Evolutionary conservation across 768 basidiomycete species (phyloP).

Genomic region (Cystobasidium tubakii): DNA sequence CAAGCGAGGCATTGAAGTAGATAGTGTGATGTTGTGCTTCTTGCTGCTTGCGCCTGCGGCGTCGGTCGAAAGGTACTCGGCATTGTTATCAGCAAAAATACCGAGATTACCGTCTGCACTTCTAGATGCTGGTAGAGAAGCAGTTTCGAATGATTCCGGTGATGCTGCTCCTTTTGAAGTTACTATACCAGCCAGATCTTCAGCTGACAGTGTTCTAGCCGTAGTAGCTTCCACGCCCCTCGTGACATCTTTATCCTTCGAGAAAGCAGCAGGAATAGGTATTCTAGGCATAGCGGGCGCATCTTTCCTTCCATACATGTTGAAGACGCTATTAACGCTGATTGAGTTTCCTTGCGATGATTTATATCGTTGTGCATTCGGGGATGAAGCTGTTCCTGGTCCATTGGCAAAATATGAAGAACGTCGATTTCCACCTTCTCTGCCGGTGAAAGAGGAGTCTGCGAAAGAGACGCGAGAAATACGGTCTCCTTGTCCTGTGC

Average conservation of each 20-base stretch:
- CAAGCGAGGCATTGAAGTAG: conserved; percentile 25
- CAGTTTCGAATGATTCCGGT: conserved; percentile 6
- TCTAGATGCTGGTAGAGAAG: background rate
- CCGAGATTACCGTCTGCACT: conserved; percentile 10
- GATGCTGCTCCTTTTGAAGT: background rate
- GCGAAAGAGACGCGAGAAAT: conserved; percentile 11
- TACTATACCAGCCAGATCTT: conserved; percentile 12
- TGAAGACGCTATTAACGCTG: background rate
- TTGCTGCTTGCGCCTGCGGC: background rate
- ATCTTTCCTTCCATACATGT: background rate
- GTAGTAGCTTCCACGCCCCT: background rate
- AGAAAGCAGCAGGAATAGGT: conserved; percentile 3
- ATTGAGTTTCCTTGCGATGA: conserved; percentile 4
- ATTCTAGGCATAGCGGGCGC: conserved; percentile 13
- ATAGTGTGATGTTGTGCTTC: conserved; percentile 33
- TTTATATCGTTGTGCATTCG: conserved; percentile 16
- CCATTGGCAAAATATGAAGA: conserved; percentile 25
- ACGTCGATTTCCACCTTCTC: conserved; percentile 2
- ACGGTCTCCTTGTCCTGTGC: conserved; percentile 1
- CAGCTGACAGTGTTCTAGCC: background rate
- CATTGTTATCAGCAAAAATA: background rate
- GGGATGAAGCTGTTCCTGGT: conserved; percentile 26
- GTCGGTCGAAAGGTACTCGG: background rate
- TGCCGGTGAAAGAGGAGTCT: conserved; percentile 26
- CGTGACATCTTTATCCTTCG: background rate